Percentiles rank a stretch among this genome's conserved stretches.
Conservation (phyloP, 768 basidiomycete genomes). For the Boletus subcaerulescens region DNA sequence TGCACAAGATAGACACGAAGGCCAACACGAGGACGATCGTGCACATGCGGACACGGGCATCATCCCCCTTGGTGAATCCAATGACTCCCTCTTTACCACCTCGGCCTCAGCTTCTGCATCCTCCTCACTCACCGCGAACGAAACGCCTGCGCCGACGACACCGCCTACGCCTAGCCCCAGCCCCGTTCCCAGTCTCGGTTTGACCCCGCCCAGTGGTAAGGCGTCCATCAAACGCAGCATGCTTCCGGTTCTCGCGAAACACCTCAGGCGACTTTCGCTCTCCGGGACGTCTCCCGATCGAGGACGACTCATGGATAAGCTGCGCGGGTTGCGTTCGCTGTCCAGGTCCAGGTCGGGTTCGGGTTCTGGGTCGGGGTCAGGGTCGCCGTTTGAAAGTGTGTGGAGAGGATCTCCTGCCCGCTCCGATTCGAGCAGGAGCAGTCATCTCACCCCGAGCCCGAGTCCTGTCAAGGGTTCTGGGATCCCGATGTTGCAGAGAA, state of each 20-base stretch:
- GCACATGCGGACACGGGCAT: not conserved
- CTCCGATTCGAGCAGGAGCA: constrained; percentile 18
- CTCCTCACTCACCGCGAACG: constrained; percentile 21
- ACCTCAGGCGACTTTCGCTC: constrained; percentile 23
- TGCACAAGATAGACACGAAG: not conserved
- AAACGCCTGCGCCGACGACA: constrained; percentile 23
- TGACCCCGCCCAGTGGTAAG: constrained; percentile 4
- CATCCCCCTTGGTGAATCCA: constrained; percentile 24
- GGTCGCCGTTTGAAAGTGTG: constrained; percentile 1
- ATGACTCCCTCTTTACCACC: constrained; percentile 29
- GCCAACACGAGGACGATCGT: not conserved
- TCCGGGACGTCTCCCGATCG: constrained; percentile 19
- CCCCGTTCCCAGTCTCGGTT: not conserved
- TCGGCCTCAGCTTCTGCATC: constrained; percentile 15
- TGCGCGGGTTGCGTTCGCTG: constrained; percentile 22
- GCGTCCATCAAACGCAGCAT: constrained; percentile 24
- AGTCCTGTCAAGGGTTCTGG: constrained; percentile 27
- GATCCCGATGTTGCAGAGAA: constrained; percentile 28
- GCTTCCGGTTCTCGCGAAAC: constrained; percentile 29
- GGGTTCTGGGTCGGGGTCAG: not conserved
- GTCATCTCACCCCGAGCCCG: constrained; percentile 6
- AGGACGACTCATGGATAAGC: constrained; percentile 21
- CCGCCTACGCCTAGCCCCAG: constrained; percentile 25
- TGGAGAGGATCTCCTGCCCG: constrained; percentile 20
- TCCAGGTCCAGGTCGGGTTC: constrained; percentile 7